A percentile compares a stretch with the other conserved stretches of the same genome.
phyloP scores from a whole-genome alignment of 2,329 filamentous ascomycete species.

The Colletotrichum sp. region DNA sequence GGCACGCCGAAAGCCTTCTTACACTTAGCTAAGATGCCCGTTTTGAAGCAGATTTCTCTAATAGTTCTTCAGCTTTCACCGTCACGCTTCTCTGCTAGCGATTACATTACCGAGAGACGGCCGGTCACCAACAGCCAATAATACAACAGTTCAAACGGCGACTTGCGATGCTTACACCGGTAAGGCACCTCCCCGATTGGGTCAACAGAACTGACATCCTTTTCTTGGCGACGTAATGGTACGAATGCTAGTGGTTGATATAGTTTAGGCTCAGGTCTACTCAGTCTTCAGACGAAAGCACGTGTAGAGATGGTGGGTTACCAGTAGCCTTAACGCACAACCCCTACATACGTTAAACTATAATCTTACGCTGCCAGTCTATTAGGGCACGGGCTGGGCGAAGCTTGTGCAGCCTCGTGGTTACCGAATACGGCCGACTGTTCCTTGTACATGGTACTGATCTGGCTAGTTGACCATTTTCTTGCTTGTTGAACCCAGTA shows the following conservation, averaged over 20 bases:
- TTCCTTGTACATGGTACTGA: background rate
- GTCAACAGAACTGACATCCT: background rate
- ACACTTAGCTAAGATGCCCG: background rate
- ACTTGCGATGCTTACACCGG: background rate
- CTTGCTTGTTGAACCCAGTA: background rate
- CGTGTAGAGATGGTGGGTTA: background rate
- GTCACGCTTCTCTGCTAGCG: background rate
- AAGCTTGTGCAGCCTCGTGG: background rate
- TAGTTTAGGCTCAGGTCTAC: background rate
- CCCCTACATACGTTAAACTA: background rate
- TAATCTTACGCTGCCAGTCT: background rate
- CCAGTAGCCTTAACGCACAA: background rate
- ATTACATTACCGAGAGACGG: background rate
- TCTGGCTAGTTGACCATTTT: background rate
- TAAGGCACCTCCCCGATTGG: background rate
- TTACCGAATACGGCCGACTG: background rate
- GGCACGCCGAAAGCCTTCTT: background rate
- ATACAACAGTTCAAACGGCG: background rate
- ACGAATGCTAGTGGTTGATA: background rate
- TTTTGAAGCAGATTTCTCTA: background rate
- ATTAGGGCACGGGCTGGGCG: background rate
- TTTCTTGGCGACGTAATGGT: background rate
- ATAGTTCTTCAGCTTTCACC: background rate
- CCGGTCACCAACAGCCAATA: background rate
- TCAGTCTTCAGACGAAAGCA: background rate